Conservation (phyloP, 2,329 filamentous ascomycete species). For the Talaromyces sp. region DNA sequence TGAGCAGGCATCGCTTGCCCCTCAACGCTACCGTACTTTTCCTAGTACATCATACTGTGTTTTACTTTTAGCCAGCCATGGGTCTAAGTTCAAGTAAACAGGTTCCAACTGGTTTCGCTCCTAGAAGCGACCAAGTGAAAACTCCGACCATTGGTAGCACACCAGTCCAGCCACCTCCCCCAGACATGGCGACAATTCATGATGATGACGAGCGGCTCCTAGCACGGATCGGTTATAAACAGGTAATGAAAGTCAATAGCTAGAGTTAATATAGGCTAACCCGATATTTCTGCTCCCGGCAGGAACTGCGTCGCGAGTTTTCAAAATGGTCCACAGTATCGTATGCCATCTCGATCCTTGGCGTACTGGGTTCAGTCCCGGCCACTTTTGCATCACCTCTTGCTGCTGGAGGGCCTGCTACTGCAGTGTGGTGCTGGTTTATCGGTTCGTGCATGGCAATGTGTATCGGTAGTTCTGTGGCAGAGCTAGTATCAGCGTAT, state of each 20-base stretch:
- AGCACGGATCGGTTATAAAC: slow-evolving; percentile 59
- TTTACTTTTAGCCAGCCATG: slow-evolving; percentile 6
- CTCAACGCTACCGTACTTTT: not conserved
- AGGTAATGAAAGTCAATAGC: slow-evolving; percentile 39
- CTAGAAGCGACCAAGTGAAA: not conserved
- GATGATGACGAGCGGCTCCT: slow-evolving; percentile 59
- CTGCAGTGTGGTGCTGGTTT: slow-evolving; percentile 63
- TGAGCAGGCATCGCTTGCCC: not conserved
- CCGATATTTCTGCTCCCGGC: not conserved
- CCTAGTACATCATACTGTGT: not conserved
- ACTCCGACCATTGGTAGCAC: not conserved
- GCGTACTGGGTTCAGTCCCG: slow-evolving; percentile 61
- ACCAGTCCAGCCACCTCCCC: not conserved
- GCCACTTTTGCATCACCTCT: slow-evolving; percentile 59
- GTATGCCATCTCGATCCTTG: slow-evolving; percentile 62
- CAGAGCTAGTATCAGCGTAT: slow-evolving; percentile 62
- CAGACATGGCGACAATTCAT: slow-evolving; percentile 40
- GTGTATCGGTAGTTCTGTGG: slow-evolving; percentile 61
- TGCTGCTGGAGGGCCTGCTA: slow-evolving; percentile 56
- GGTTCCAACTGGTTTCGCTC: not conserved
- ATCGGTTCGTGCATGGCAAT: slow-evolving; percentile 61
- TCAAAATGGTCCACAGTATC: slow-evolving; percentile 64
- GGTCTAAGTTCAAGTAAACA: slow-evolving; percentile 4
- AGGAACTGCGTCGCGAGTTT: slow-evolving; percentile 61
- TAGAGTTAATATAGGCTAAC: not conserved